Evolutionary conservation across 805 yeast species (phyloP).

Genomic region (Lipomyces lipofer): DNA sequence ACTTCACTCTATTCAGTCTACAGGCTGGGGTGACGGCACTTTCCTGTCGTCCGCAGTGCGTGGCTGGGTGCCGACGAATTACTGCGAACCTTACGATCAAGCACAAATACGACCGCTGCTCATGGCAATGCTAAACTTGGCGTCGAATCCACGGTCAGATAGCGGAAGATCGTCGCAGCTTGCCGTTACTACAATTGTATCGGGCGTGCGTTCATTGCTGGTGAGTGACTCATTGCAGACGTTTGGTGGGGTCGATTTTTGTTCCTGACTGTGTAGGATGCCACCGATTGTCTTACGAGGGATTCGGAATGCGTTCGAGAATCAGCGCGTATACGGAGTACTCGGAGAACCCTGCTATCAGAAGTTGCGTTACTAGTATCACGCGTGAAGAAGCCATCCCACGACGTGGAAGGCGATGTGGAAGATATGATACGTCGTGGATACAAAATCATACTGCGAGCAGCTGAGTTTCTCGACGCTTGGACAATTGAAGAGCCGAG

Average conservation of each 20-base stretch:
- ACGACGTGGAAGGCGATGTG: conserved; percentile 37
- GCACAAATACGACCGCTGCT: conserved; percentile 41
- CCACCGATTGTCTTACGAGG: conserved; percentile 40
- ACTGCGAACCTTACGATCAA: conserved; percentile 43
- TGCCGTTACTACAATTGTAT: conserved; percentile 42
- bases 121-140: conserved; percentile 40
- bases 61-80: conserved; percentile 49
- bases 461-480: conserved; percentile 38
- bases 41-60: conserved; percentile 40
- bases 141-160: conserved; percentile 36
- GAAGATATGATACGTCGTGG: conserved; percentile 39
- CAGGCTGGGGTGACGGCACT: conserved; percentile 50
- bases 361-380: conserved; percentile 45
- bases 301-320: conserved; percentile 38
- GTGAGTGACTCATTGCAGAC: no score
- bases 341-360: conserved; percentile 42
- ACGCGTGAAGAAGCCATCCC: conserved; percentile 40
- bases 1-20: conserved; percentile 43
- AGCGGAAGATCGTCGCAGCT: conserved; percentile 37
- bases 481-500: conserved; percentile 32
- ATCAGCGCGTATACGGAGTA: conserved; percentile 37
- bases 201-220: conserved; percentile 43
- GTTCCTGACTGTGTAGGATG: conserved; percentile 31
- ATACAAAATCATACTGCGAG: conserved; percentile 39
- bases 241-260: no score